These are phyloP conservation scores for Cercospora zeina DNA, from an alignment of 2,329 filamentous ascomycete species.

Conservation along the genomic window DNA sequence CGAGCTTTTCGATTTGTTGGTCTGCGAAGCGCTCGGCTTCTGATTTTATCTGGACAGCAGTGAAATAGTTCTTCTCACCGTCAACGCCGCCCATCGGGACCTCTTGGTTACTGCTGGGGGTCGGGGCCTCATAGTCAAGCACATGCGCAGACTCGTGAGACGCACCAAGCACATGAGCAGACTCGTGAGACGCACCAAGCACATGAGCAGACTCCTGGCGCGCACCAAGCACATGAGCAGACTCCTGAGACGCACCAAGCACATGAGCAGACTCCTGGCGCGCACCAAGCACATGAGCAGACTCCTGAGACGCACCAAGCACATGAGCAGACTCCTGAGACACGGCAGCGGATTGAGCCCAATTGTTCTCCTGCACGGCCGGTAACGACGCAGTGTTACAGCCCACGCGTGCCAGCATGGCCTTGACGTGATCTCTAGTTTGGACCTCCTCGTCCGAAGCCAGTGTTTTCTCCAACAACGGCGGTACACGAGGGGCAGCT, in stretches of 20 bases:
- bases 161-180: neutral
- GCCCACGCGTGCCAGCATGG: constrained; percentile 14
- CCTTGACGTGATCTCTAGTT: neutral
- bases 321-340: neutral
- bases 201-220: neutral
- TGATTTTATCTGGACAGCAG: neutral
- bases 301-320: neutral
- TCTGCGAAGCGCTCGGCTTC: constrained; percentile 19
- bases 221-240: no score
- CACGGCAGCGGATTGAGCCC: neutral
- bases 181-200: neutral
- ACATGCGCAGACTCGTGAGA: neutral
- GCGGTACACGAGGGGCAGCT: constrained; percentile 3
- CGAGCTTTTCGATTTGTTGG: constrained; percentile 15
- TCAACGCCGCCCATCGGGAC: neutral
- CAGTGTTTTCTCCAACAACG: neutral
- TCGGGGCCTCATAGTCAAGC: neutral
- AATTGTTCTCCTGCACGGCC: neutral
- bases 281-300: no score
- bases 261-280: neutral
- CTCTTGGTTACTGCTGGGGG: neutral
- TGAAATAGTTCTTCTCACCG: neutral
- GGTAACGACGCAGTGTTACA: neutral
- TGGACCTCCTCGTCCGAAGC: neutral
- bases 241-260: neutral